phyloP scores from a whole-genome alignment of 257 asterid species.

The Solanum chmielewskii region DNA sequence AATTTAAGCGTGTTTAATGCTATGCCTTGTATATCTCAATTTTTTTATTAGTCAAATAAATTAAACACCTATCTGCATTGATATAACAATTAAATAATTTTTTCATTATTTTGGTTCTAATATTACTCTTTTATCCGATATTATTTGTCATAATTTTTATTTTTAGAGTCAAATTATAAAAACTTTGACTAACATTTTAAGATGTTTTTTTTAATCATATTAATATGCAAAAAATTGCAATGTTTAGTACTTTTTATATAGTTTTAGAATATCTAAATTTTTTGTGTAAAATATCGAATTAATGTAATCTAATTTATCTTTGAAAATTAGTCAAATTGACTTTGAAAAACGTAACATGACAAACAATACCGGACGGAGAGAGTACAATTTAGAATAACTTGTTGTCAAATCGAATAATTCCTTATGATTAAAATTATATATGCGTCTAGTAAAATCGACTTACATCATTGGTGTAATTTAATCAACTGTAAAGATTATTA shows the following conservation, averaged over 20 bases:
- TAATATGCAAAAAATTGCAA: too few relatives aligned
- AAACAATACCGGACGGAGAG: too few relatives aligned
- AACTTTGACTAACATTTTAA: too few relatives aligned
- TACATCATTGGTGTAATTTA: neutral
- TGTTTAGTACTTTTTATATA: too few relatives aligned
- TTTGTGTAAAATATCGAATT: too few relatives aligned
- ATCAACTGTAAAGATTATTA: neutral
- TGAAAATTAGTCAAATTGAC: too few relatives aligned
- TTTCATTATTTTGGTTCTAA: neutral
- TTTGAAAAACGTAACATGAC: too few relatives aligned
- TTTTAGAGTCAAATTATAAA: too few relatives aligned
- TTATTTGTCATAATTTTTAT: too few relatives aligned
- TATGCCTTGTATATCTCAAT: neutral
- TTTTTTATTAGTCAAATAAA: neutral
- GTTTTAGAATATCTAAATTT: too few relatives aligned
- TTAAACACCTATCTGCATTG: neutral
- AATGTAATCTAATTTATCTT: too few relatives aligned
- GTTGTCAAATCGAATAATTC: neutral
- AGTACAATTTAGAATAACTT: neutral
- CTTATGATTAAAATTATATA: neutral
- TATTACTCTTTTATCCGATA: neutral
- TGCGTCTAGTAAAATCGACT: neutral
- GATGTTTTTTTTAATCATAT: too few relatives aligned
- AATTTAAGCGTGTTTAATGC: neutral
- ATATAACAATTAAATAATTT: neutral